Evolutionary conservation across 768 basidiomycete species (phyloP), one percentile per base, ranked within the genome.

Genomic region (Termitomyces sp.): DNA sequence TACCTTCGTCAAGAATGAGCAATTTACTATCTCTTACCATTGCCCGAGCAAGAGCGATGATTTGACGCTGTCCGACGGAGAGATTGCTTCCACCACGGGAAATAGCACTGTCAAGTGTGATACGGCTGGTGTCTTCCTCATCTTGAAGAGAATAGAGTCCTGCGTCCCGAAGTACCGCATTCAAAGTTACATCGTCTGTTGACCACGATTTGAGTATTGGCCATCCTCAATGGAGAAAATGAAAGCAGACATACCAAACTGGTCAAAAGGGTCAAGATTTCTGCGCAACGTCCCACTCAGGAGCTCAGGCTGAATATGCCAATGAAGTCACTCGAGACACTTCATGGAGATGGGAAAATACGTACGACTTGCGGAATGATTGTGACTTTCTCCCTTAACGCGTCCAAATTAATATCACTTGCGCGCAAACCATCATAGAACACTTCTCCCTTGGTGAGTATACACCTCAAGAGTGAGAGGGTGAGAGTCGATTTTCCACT

Each of bases 11-110:
- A 35, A 86, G 70, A 54, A 87, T 80, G 45, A 87, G 76, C 43
- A 86, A 72, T 44, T 81, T 77, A 65, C 80, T 84, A 32, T 78
- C 75, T 34, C 82, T 73, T 11, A 86, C 71, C 57, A 86, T 76
- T 4, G 84, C 85, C 29, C 84, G 72, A 5, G 84, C 84, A 65
- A 87, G 74, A 4, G 84, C 84, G 40, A 87, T 75, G 44, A 87
- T 77, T 63, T 91, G 89, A 9, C 88, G 68, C 62, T 91, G 88
- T n/a, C 90, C 90, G 35, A 87, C 83, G 1, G 86, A 87, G 62
- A 91, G 80, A 65, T 90, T 90, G 19, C 75, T 69, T 4, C 89
- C 89, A 10, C 84, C 85, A 2, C 73, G 71, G 5, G 74, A 61
- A 21, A 82, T 71, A 17, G 53, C 57, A 12, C 68, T 77, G 50